These are phyloP conservation scores for Lactifluus hygrophoroides DNA, from an alignment of 768 basidiomycete genomes.

Conservation along the genomic window DNA sequence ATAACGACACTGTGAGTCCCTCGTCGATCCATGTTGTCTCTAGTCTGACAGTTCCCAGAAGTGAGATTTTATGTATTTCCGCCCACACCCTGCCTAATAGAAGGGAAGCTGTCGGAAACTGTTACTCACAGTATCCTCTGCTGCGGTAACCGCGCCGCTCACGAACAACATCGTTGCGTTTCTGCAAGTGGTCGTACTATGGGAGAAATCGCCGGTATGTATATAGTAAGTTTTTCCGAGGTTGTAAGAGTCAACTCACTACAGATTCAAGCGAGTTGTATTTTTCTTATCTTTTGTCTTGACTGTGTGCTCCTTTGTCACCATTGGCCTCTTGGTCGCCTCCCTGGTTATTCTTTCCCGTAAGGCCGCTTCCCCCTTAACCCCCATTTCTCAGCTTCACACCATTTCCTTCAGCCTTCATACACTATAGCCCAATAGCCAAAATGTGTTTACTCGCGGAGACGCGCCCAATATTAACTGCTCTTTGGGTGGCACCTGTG, in stretches of 20 bases:
- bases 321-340: slow-evolving; percentile 22
- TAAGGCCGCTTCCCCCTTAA: neutral
- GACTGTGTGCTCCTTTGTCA: slow-evolving; percentile 24
- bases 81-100: neutral
- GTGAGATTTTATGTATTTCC: neutral
- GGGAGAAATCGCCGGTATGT: slow-evolving; percentile 29
- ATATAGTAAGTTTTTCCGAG: neutral
- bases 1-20: neutral
- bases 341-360: neutral
- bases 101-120: slow-evolving; percentile 27
- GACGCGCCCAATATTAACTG: slow-evolving; percentile 21
- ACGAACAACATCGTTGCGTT: slow-evolving; percentile 30
- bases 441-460: slow-evolving; percentile 26
- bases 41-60: neutral
- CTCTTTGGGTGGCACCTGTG: slow-evolving; percentile 29
- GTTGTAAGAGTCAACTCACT: neutral
- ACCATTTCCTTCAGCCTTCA: slow-evolving; percentile 21
- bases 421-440: slow-evolving; percentile 21
- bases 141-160: slow-evolving; percentile 26
- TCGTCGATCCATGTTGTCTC: neutral
- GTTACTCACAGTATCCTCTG: slow-evolving; percentile 22
- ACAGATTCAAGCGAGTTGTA: slow-evolving; percentile 17
- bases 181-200: slow-evolving; percentile 29
- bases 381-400: neutral
- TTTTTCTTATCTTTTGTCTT: slow-evolving; percentile 23